Evolutionary conservation across 805 yeast species (phyloP), one percentile per base, ranked within the genome.

Genomic region (Ogataea trehaloabstinens): DNA sequence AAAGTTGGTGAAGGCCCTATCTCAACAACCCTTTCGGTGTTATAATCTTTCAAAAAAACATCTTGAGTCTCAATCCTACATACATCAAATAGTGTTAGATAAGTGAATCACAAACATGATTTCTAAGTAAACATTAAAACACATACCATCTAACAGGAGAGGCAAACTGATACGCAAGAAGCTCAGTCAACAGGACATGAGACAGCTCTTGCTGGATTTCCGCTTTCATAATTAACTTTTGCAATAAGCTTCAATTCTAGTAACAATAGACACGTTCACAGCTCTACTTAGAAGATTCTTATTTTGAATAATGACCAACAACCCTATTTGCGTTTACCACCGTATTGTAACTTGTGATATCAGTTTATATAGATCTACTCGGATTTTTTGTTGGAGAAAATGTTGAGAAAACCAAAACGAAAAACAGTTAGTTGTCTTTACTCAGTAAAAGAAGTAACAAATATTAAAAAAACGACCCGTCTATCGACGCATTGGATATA

Each of bases 1-100:
- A 93, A 76, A 31, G 99, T 93, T 45, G 99, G 98, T 34, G 98
- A 89, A 45, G 99, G 99, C 40, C 99, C 99, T 49, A 93, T 87
- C 68, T 93, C 99, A 51, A 93, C 96, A 46, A 93, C 91, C 61
- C 99, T 80, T 71, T 95, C 99, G 46, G 97, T 85, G 68, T 91
- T 89, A 78, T 80, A 84, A 55, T 89, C 93, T 64, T 86, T 85
- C 63, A 93, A 78, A 63, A 93, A 85, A 42, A 93, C 98, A 71
- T 93, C 99, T 70, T 93, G 99, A 46, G 99, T 93, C 66, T 95
- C 99, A 65, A 95, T 93, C 71, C 33, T 30, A 18, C 12, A 11
- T 8, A 22, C 25, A 8, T 22, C 25, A 12, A 22, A 22, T 8
- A 8, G 8, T 8, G 25, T 22, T 8, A 22, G 12, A 27, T n/a